A percentile compares a stretch with the other conserved stretches of the same genome.
phyloP scores from a whole-genome alignment of 306 rosid species.

The Medicago ruthenica region DNA sequence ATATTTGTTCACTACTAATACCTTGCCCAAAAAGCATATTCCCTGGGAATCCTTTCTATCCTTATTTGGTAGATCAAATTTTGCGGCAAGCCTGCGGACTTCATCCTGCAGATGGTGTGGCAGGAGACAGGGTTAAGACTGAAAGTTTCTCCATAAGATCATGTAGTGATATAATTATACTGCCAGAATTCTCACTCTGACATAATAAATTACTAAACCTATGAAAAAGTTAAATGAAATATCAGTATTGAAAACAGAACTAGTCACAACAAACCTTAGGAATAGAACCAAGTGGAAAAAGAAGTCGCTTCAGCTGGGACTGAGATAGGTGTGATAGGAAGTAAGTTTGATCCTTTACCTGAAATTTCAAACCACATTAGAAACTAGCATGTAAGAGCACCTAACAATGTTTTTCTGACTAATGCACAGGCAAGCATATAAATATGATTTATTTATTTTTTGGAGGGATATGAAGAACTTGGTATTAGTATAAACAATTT shows the following conservation, averaged over 20 bases:
- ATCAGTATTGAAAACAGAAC: conserved; percentile 23
- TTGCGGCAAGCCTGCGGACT: conserved; percentile 83
- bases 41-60: conserved; percentile 98
- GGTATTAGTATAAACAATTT: conserved; percentile 25
- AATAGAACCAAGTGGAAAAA: conserved; percentile 86
- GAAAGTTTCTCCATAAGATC: conserved; percentile 31
- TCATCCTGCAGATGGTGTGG: conserved; percentile 65
- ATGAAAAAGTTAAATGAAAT: conserved; percentile 12
- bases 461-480: background rate
- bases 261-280: conserved; percentile 73
- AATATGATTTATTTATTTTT: background rate
- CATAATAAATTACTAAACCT: conserved; percentile 27
- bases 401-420: background rate
- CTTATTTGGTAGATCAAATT: conserved; percentile 85
- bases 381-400: conserved; percentile 21
- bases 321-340: conserved; percentile 91
- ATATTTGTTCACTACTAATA: conserved; percentile 38
- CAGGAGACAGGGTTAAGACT: conserved; percentile 10
- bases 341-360: conserved; percentile 98
- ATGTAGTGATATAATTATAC: background rate
- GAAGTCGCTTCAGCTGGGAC: conserved; percentile 76
- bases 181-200: conserved; percentile 1
- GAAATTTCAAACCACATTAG: conserved; percentile 43
- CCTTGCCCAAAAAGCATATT: conserved; percentile 98
- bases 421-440: conserved; percentile 5